phyloP scores from a whole-genome alignment of 148 eudicot genomes.

The Rhododendron ovatum region DNA sequence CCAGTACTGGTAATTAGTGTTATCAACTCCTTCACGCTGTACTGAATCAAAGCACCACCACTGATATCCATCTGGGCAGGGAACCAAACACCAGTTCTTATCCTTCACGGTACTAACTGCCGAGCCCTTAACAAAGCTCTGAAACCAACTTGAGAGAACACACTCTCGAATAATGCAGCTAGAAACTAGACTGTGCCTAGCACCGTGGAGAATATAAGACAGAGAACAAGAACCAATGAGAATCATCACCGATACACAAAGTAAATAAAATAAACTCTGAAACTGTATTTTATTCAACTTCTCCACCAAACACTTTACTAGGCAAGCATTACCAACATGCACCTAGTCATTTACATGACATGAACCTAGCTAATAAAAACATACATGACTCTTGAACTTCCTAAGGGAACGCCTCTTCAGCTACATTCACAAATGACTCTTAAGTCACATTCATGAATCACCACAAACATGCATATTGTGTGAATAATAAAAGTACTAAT shows the following conservation, averaged over 20 bases:
- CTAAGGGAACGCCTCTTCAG: neutral
- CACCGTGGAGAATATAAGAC: too few species aligned
- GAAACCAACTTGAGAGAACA: neutral
- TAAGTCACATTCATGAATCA: neutral
- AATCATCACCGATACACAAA: neutral
- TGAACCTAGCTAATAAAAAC: too few species aligned
- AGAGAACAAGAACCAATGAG: neutral
- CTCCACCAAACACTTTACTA: neutral
- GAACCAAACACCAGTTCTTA: neutral
- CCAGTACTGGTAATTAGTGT: neutral
- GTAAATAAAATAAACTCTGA: neutral
- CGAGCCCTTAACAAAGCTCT: neutral
- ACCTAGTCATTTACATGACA: neutral
- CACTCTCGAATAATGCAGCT: neutral
- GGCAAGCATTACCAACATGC: neutral
- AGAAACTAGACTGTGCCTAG: neutral
- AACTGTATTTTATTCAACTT: neutral
- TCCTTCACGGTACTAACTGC: neutral
- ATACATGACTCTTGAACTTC: too few species aligned
- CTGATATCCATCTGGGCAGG: too few species aligned
- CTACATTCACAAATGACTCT: neutral
- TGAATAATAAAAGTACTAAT: neutral
- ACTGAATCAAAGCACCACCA: too few species aligned
- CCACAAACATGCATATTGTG: neutral
- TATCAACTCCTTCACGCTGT: too few species aligned